These are phyloP conservation scores for Penicillium diatomitis DNA, from an alignment of 495 filamentous ascomycete species.

Conservation along the genomic window DNA sequence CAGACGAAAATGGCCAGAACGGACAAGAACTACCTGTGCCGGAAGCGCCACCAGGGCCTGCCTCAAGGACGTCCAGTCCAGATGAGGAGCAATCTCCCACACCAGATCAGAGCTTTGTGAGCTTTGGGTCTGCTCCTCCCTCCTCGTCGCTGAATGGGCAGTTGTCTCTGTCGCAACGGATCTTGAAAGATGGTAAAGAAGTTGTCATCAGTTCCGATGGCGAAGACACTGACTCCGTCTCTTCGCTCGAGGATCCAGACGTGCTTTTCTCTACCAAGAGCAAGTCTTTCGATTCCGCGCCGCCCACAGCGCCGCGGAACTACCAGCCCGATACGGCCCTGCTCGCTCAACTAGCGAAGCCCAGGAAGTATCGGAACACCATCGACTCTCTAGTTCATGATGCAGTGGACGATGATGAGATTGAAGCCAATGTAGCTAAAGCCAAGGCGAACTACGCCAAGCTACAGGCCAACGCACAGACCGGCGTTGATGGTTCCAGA, in stretches of 20 bases:
- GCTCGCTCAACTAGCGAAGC: constrained; percentile 3
- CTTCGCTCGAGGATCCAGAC: constrained; percentile 37
- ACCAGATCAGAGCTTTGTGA: constrained; percentile 11
- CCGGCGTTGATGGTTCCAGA: background rate
- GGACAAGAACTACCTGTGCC: background rate
- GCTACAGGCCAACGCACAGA: constrained; percentile 4
- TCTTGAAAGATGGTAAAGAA: constrained; percentile 39
- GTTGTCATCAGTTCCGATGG: constrained; percentile 63
- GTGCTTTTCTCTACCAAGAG: constrained; percentile 24
- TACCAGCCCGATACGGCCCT: constrained; percentile 7
- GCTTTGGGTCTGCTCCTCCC: constrained; percentile 4
- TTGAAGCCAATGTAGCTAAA: constrained; percentile 47
- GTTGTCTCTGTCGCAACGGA: constrained; percentile 28
- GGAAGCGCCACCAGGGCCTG: background rate
- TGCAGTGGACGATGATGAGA: constrained; percentile 45
- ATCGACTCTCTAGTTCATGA: constrained; percentile 56
- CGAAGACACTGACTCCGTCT: constrained; percentile 52
- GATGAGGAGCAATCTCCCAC: too few relatives aligned
- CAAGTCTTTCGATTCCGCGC: constrained; percentile 7
- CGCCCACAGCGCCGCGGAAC: constrained; percentile 1
- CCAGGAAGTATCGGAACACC: constrained; percentile 56
- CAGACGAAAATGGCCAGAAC: background rate
- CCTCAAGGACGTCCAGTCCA: too few relatives aligned
- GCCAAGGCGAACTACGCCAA: constrained; percentile 35
- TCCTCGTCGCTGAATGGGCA: constrained; percentile 15